Conservation (phyloP, 2,329 filamentous ascomycete genomes). For the Arthrobotrys conoides region DNA sequence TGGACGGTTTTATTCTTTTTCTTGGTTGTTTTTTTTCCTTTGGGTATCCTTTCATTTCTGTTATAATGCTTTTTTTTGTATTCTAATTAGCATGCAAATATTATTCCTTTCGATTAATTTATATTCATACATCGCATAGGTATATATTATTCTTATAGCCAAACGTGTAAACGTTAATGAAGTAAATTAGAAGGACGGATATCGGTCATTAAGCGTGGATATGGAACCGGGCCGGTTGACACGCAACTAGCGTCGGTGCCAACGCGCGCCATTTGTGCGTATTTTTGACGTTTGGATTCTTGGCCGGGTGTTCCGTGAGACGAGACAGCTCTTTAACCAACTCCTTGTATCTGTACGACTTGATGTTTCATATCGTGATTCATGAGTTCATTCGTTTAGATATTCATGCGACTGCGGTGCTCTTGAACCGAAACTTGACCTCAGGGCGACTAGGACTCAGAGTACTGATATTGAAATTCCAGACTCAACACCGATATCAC, state of each 20-base stretch:
- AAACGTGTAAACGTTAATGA: no score
- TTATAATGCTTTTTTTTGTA: neutral
- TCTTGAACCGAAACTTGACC: no score
- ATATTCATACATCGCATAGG: no score
- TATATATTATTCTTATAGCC: no score
- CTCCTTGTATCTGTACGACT: no score
- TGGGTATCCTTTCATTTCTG: constrained; percentile 1
- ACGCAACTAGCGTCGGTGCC: neutral
- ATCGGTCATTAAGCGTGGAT: no score
- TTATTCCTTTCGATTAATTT: neutral
- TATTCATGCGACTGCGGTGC: no score
- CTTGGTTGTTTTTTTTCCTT: neutral
- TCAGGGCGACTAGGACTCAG: no score
- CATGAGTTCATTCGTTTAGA: no score
- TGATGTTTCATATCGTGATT: neutral
- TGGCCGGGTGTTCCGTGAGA: neutral
- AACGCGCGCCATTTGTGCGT: constrained; percentile 27
- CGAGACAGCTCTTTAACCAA: no score
- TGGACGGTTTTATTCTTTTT: constrained; percentile 11
- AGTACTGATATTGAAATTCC: neutral
- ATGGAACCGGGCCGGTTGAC: no score
- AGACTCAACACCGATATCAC: neutral
- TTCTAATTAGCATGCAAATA: neutral
- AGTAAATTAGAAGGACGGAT: no score
- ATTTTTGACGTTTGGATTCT: neutral